phyloP scores from a whole-genome alignment of 257 asterid species.

The Asclepias syriaca region DNA sequence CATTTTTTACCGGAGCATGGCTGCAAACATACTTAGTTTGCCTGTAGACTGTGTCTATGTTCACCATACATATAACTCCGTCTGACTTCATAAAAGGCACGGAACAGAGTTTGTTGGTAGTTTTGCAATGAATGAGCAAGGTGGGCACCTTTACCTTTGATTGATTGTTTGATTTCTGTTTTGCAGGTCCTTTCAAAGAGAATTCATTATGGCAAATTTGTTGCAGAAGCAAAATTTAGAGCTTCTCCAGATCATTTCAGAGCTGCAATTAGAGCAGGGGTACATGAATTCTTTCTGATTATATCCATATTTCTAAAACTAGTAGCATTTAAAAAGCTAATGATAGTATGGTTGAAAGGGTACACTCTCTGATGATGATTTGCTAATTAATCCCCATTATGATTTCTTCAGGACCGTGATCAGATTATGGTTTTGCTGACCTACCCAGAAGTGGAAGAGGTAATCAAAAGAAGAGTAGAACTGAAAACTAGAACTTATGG shows the following conservation, averaged over 20 bases:
- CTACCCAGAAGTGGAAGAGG: conserved; percentile 69
- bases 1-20: neutral
- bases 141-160: neutral
- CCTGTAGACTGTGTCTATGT: neutral
- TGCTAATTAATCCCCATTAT: neutral
- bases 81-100: neutral
- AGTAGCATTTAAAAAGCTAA: neutral
- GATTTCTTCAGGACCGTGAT: conserved; percentile 43
- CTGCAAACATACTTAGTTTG: neutral
- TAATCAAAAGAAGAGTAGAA: conserved; percentile 62
- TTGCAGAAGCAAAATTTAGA: conserved; percentile 86
- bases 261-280: conserved; percentile 69
- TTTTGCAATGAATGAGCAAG: neutral
- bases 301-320: neutral
- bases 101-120: neutral
- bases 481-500: conserved; percentile 72
- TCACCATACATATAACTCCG: neutral
- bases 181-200: conserved; percentile 78
- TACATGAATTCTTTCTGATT: conserved; percentile 17
- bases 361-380: neutral
- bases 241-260: conserved; percentile 63
- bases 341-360: neutral
- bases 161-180: conserved; percentile 8
- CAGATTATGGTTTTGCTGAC: conserved; percentile 64
- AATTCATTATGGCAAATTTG: conserved; percentile 94